Conservation (phyloP, 257 asterid species). For the Paraleonurus japonicus region DNA sequence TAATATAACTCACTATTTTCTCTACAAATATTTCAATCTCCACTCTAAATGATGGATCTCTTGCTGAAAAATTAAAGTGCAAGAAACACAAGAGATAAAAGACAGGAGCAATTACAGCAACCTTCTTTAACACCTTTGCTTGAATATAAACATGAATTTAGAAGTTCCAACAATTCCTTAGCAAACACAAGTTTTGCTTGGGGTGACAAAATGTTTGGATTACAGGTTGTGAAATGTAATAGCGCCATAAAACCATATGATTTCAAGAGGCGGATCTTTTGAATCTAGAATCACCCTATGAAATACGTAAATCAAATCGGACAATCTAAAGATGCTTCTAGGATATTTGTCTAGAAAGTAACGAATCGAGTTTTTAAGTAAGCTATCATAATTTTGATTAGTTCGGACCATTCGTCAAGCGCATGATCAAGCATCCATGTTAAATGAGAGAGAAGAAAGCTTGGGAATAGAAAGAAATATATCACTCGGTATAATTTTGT, state of each 20-base stretch:
- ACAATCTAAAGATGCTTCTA: not conserved
- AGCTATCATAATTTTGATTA: not conserved
- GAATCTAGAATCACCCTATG: not conserved
- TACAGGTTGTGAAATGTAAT: constrained; percentile 19
- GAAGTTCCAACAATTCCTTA: constrained; percentile 8
- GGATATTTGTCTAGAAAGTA: constrained; percentile 18
- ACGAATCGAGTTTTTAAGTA: constrained; percentile 18
- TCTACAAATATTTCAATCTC: too few relatives aligned
- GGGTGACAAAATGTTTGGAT: constrained; percentile 17
- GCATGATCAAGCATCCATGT: constrained; percentile 8
- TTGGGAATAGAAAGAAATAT: constrained; percentile 9
- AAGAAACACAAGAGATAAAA: constrained; percentile 27
- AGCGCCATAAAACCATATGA: constrained; percentile 28
- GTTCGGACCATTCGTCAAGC: constrained; percentile 7
- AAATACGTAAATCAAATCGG: constrained; percentile 4
- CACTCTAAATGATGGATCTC: too few relatives aligned
- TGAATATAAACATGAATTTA: constrained; percentile 10
- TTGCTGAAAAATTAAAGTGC: constrained; percentile 16
- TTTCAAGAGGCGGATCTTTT: constrained; percentile 29
- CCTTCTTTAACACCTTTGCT: constrained; percentile 27
- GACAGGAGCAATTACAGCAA: constrained; percentile 37
- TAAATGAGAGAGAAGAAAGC: not conserved
- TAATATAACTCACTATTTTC: too few relatives aligned
- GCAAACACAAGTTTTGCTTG: constrained; percentile 13
- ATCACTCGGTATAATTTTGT: not conserved